phyloP scores from a whole-genome alignment of 2,329 filamentous ascomycete species.

The Myriosclerotinia duriaeana region DNA sequence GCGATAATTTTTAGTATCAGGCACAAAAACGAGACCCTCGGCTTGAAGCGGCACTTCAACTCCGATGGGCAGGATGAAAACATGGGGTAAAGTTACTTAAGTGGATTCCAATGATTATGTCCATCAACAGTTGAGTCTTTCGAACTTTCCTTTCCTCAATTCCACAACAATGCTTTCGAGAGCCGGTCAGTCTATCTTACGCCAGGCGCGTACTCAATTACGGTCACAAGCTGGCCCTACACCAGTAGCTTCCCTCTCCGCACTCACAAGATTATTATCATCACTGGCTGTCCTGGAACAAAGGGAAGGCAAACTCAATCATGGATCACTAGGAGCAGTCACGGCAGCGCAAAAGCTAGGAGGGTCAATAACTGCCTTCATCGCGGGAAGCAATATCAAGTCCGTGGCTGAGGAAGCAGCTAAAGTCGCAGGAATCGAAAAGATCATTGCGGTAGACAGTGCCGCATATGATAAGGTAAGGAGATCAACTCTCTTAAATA shows the following conservation, averaged over 20 bases:
- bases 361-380: slow-evolving; percentile 79
- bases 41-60: slow-evolving; percentile 18
- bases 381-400: slow-evolving; percentile 79
- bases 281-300: slow-evolving; percentile 92
- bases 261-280: slow-evolving; percentile 70
- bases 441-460: slow-evolving; percentile 87
- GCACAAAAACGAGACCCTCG: slow-evolving; percentile 14
- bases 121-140: slow-evolving; percentile 22
- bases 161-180: slow-evolving; percentile 39
- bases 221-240: slow-evolving; percentile 43
- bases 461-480: slow-evolving; percentile 84
- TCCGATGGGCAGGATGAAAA: slow-evolving; percentile 16
- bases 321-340: slow-evolving; percentile 78
- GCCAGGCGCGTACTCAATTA: slow-evolving; percentile 45
- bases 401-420: slow-evolving; percentile 76
- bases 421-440: slow-evolving; percentile 87
- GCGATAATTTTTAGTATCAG: neutral
- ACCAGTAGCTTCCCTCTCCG: slow-evolving; percentile 47
- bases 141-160: slow-evolving; percentile 18
- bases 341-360: slow-evolving; percentile 85
- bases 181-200: slow-evolving; percentile 35
- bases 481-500: neutral
- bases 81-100: slow-evolving; percentile 16
- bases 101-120: slow-evolving; percentile 13
- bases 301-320: slow-evolving; percentile 81